These are phyloP conservation scores for Boehmeria nivea DNA, from an alignment of 306 rosid genomes.

Conservation along the genomic window DNA sequence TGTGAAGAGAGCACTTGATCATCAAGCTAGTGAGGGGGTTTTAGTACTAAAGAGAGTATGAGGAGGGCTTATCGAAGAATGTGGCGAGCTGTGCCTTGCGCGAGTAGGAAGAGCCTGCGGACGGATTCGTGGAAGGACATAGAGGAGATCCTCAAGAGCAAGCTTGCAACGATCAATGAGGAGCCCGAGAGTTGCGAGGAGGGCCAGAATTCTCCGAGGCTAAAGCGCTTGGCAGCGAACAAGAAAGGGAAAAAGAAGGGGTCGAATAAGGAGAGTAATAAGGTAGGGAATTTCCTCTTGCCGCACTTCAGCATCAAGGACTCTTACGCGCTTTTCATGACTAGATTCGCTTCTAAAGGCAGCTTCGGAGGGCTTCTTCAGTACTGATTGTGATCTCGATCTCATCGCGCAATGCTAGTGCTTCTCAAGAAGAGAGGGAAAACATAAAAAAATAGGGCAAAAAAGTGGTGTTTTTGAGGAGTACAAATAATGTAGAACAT, in stretches of 20 bases:
- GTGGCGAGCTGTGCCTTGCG: conserved; percentile 56
- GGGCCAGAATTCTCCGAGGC: conserved; percentile 33
- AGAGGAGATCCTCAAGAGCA: conserved; percentile 61
- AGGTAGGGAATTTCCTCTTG: conserved; percentile 26
- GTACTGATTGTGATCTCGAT: conserved; percentile 17
- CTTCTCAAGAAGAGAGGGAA: conserved; percentile 5
- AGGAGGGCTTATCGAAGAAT: conserved; percentile 55
- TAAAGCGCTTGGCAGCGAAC: conserved; percentile 18
- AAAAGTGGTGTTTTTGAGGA: too few species aligned
- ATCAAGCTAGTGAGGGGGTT: not conserved
- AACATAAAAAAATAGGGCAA: not conserved
- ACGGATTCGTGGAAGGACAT: conserved; percentile 51
- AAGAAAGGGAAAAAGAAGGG: conserved; percentile 49
- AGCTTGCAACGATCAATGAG: conserved; percentile 64
- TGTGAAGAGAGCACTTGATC: too few species aligned
- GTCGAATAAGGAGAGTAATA: conserved; percentile 25
- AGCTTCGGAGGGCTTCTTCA: conserved; percentile 51
- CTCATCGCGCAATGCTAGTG: too few species aligned
- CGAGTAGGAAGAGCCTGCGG: conserved; percentile 37
- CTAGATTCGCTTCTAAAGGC: conserved; percentile 49
- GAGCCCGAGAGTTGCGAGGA: conserved; percentile 60
- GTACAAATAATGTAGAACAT: too few species aligned
- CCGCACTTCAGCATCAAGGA: conserved; percentile 51
- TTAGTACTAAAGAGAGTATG: conserved; percentile 32
- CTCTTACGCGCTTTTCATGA: conserved; percentile 41